Evolutionary conservation across 2,329 filamentous ascomycete genomes (phyloP), one percentile per base, ranked within the genome.

Genomic region (Colletotrichum sp.): DNA sequence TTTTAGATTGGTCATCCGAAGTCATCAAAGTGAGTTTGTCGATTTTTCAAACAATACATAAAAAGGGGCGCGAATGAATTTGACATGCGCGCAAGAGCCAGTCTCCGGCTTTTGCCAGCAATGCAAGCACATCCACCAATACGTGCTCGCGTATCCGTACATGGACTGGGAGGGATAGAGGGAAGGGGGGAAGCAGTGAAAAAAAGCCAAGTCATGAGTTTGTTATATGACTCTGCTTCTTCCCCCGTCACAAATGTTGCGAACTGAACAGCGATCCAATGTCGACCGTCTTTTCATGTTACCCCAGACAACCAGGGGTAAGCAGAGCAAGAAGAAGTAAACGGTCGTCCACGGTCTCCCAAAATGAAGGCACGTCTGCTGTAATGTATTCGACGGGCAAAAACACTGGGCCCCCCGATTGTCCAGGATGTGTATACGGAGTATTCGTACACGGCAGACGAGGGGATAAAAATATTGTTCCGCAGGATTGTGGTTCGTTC

Each of bases 231-330:
- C 48, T 73, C 64, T 63, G 26, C 30, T 61, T n/a, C 13, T 16
- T 24, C 5, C 24, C 24, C n/a, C 13, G 68, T 71, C 61, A 28
- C 61, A 28, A 62, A 32, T 14, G 38, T 36, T 16, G 36, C 26
- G 14, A 28, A 61, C 43, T n/a, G 52, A 38, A 48, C 24, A 24
- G 52, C 36, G 24, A 52, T 55, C 16, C 30, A 52, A 26, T 28
- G 26, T 64, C 69, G 71, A 74, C 71, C 26, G 61, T 68, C 52
- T 52, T 62, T 71, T 55, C 68, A 64, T 69, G 58, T 75, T 69
- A 64, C 70, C 69, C 34, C 73, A 59, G 63, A 68, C 36, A 69
- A 70, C 61, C 48, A 26, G 55, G 38, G 38, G 34, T 12, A 34
- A 32, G n/a, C n/a, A 32, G 5, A 48, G 21, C 5, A 43, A 7